Base-by-base conservation (phyloP, 2,329 filamentous ascomycete species). In the Fusarium sterilihyphosum region DNA sequence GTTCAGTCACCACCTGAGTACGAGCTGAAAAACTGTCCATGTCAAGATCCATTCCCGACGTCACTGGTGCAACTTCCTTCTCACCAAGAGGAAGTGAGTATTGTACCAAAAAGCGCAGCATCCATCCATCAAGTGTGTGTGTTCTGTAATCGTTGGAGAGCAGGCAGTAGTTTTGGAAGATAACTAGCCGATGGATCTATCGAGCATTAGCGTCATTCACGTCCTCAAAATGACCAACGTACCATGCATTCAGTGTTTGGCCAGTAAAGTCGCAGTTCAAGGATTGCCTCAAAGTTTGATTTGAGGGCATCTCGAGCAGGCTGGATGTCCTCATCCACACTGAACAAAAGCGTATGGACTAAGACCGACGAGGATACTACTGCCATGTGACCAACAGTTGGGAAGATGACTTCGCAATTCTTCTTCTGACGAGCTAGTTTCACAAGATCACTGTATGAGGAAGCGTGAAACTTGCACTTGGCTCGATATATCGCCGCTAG, bases 401-500 rank as follows among this genome's bases (percentile, higher is more conserved):
- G 61, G 26, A 71, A 76, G 9, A 70, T 41, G 9, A 59, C 65
- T 53, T 75, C 69, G 18, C 73, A 76, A 5, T 60, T 35, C 14
- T 50, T 18, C 3, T 20, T 40, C 18, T 65, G 18, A 4, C 69
- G 53, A 24, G 75, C 50, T 31, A 50, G 29, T 6, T 54, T 54
- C 6, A 81, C 59, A 12, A 82, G 63, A 22, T 71, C 67, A 56
- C 79, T 79, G 56, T 73, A 82, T 0, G 77, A 70, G 1, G 77
- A 74, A 24, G 80, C 80, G 52, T 82, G 80, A 12, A 72, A 56
- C 60, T 79, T 79, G 67, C 81, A 80, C 49, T 52, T 52, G 22
- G 43, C 43, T 17, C 70, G 67, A 26, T 69, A 49, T 22, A 67
- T 24, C 65, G 38, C 73, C 71, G 22, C 17, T n/a, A 16, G 13